Base-by-base conservation (phyloP, 2,329 filamentous ascomycete species). In the Botrytis fragariae region DNA sequence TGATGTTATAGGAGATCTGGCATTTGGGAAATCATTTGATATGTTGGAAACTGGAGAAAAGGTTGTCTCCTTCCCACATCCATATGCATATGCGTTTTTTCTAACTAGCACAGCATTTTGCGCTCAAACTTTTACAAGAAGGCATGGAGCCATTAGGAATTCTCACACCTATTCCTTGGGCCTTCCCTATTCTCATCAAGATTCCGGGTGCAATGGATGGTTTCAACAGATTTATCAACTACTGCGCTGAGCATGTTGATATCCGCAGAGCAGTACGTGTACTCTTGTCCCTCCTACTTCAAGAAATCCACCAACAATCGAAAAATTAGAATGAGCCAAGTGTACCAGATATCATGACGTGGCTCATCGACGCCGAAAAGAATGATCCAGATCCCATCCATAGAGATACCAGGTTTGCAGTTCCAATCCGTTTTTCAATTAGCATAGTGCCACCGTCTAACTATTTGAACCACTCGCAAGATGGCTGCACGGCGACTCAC, bases 1-100 rank as follows among this genome's bases (percentile, higher is more conserved):
- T 67, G 79, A 80, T 69, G 74, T 79, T 9, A 79, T 79, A 75
- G 77, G 77, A n/a, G 77, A 79, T 29, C 72, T 80, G 42, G 77
- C 75, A 3, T 79, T 79, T 67, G 77, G 78, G 0, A 74, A 77
- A n/a, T 74, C 77, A 0, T 79, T 79, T 69, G 72, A 76, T 37
- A 79, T 78, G 75, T 39, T 79, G 12, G 71, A 74, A 35, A 69
- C 37, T 1, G 67, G 54, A 35, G 67, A 69, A 57, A 74, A 57
- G 35, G 48, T 54, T 54, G 74, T 75, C 5, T 16, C 7, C 9
- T 39, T 20, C n/a, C n/a, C 18, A 22, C 18, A 1, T 37, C 4
- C 25, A 2, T 12, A 32, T 10, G 9, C 2, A 16, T 20, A 10
- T 32, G 25, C 10, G 3, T 32, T 12, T 39, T 5, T 9, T 20